These are phyloP conservation scores for Picea sitchensis DNA, from an alignment of 75 land plant species.

Conservation along the genomic window DNA sequence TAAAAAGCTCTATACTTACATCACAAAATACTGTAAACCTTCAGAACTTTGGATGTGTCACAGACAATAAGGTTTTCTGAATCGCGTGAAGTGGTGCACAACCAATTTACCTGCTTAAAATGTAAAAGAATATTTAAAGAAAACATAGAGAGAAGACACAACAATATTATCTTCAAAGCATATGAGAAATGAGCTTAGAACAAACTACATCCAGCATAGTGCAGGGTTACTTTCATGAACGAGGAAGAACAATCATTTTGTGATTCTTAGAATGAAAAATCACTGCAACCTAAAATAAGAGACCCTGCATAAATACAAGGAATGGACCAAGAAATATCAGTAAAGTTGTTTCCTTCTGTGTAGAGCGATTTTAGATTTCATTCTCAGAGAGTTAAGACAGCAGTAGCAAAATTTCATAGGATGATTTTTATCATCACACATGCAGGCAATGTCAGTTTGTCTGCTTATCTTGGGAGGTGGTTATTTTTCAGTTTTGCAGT, in stretches of 20 bases:
- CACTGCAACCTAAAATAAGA: neutral
- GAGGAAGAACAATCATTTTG: neutral
- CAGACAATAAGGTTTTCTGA: slow-evolving; percentile 84
- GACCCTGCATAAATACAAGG: too few species aligned
- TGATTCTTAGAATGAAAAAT: neutral
- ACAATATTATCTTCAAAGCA: neutral
- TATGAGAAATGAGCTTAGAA: neutral
- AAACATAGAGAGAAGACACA: neutral
- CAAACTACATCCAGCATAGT: neutral
- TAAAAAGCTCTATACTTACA: neutral
- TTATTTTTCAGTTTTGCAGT: too few species aligned
- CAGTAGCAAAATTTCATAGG: too few species aligned
- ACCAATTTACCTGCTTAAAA: slow-evolving; percentile 80
- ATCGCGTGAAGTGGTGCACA: slow-evolving; percentile 60
- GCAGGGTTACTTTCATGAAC: neutral
- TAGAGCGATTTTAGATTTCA: too few species aligned
- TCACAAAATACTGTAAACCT: slow-evolving; percentile 47
- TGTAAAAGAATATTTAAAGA: neutral
- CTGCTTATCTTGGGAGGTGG: too few species aligned
- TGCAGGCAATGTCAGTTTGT: too few species aligned
- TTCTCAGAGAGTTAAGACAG: too few species aligned
- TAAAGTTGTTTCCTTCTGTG: too few species aligned
- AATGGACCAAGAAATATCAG: too few species aligned
- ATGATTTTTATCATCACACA: too few species aligned
- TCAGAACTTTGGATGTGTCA: slow-evolving; percentile 78